Base-by-base conservation (phyloP, 768 basidiomycete genomes). In the Thelephora aurantiotincta region DNA sequence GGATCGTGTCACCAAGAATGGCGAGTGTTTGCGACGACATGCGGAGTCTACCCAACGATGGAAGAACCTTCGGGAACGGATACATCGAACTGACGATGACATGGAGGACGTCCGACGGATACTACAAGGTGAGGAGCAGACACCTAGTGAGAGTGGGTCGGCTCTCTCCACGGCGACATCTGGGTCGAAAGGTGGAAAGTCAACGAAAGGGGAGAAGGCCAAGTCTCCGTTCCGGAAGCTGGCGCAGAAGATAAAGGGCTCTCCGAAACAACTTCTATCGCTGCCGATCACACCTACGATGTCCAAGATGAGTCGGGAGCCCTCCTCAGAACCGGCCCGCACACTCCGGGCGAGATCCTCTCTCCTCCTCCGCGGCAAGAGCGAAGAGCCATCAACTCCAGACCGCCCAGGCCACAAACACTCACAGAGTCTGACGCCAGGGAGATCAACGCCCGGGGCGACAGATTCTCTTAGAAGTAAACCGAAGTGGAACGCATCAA, bases 1-100 rank as follows among this genome's bases (percentile, higher is more conserved):
- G 48, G 92, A 96, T 53, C 78, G 93, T 48, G 82, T 91, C 5
- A 97, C 93, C 18, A 93, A 91, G 74, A 98, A 97, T 53, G 94
- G 94, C 1, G 94, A 97, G 66, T 90, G 90, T 33, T 65, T 98
- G 44, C 74, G 93, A 51, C 71, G 90, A 54, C 88, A 89, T 60
- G 83, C 85, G 2, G 93, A 96, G 57, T 89, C 89, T 52, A 83
- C 82, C 16, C 78, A 84, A 54, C 74, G 89, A 44, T 96, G 91
- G 91, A 73, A 74, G 51, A 79, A 73, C 53, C 67, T 96, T 33
- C 74, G 74, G 52, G 86, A 90, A 47, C 77, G 87, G 45, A 90
- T 96, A 55, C 58, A 73, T 18, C 70, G 85, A 48, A 87, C 88
- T 11, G 89, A 93, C 54, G 64, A 69, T 22, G 89, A 92, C 52